Base-by-base conservation (phyloP, 305 asterid genomes). In the Lippia alba region DNA sequence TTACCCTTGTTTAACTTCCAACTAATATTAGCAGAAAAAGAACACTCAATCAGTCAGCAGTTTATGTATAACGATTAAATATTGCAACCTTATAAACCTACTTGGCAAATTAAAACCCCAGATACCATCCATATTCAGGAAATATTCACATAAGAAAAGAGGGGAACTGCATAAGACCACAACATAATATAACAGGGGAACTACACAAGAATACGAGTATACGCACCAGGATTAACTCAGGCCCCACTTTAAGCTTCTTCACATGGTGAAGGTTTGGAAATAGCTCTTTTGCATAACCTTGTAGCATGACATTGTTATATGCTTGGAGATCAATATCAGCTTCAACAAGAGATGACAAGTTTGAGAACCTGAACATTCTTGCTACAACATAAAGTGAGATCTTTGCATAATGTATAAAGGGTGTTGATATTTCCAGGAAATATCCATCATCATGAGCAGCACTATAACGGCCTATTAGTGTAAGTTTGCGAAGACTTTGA, bases 351-450 rank as follows among this genome's bases (percentile, higher is more conserved):
- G 30, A 24, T 24, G 30, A 8, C n/a, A 54, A 45, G 53, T 44
- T 12, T 2, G 4, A 7, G 4, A 72, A 40, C 61, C 12, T 34
- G 5, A 59, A 11, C 15, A 5, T 17, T 15, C 57, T 8, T 14
- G 1, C 2, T 24, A 24, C 1, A 10, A 2, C 8, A 39, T 0
- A 0, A 36, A 62, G 3, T 18, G 20, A 2, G 8, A 67, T 40
- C 17, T 6, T 3, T 34, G 67, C 48, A 61, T 34, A 12, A 46
- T 49, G 67, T 34, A 66, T 3, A 58, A 65, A 20, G 10, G 78
- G 73, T 18, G 72, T 68, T 8, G 64, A 55, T 20, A 77, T 77
- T 24, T 67, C 78, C 44, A 72, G 67, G n/a, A 8, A 30, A 56
- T 33, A 33, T 33, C 3, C 18, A 9, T 9, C 6, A 32, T 17